Evolutionary conservation across 2,329 filamentous ascomycete genomes (phyloP).

Genomic region (Calonectria pteridis): DNA sequence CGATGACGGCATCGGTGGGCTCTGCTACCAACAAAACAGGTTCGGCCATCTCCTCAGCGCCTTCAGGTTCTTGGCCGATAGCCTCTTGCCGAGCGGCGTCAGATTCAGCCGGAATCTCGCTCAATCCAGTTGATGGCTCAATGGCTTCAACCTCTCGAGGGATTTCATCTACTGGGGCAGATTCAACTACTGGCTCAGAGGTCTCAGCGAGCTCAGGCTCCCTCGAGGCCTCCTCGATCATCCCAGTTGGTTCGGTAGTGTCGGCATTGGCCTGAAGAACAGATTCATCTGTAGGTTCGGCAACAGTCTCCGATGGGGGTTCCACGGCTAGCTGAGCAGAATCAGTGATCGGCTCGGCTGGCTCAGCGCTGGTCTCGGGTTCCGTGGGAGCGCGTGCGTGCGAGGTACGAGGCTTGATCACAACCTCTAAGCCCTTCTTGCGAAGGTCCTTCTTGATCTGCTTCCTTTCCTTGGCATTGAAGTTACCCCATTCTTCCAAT

Average conservation of each 20-base stretch:
- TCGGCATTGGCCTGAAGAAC: not conserved
- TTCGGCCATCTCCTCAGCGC: not conserved
- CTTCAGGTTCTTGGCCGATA: not conserved
- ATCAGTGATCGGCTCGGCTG: not conserved
- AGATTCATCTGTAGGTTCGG: not conserved
- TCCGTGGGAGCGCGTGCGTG: not conserved
- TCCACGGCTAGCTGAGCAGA: not conserved
- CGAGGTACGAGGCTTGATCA: slow-evolving; percentile 32
- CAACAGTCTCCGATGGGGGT: not conserved
- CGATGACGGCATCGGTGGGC: not conserved
- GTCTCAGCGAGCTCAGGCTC: not conserved
- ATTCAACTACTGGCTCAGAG: not conserved
- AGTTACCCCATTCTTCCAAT: slow-evolving; percentile 35
- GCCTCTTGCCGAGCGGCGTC: not conserved
- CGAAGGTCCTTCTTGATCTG: slow-evolving; percentile 41
- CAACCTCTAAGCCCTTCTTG: slow-evolving; percentile 37
- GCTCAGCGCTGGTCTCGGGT: not conserved
- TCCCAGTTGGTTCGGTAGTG: not conserved
- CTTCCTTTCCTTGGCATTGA: slow-evolving; percentile 40
- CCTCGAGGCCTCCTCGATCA: too few species aligned
- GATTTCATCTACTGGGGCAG: not conserved
- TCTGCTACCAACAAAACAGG: not conserved
- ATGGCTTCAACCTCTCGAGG: not conserved
- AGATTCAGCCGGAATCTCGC: not conserved
- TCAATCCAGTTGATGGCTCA: not conserved